phyloP scores from a whole-genome alignment of 78 protist genomes.

The Isochrysis galbana region DNA sequence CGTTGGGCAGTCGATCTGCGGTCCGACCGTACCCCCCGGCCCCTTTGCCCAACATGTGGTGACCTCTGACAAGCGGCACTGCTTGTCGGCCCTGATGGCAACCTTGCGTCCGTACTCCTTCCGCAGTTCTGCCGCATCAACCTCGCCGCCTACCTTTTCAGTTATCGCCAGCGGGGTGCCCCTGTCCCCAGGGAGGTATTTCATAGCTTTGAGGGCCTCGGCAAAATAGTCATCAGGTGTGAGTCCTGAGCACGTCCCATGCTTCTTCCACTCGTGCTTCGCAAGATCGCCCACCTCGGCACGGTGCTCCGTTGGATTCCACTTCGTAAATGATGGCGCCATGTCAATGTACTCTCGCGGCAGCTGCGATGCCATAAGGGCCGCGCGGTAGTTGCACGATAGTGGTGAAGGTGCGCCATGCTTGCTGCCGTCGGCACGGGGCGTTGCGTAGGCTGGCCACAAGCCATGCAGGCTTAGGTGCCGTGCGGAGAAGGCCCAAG shows the following conservation, averaged over 20 bases:
- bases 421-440: background rate
- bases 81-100: background rate
- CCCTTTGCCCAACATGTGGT: background rate
- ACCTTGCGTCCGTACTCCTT: background rate
- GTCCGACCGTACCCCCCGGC: background rate
- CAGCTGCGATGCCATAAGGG: background rate
- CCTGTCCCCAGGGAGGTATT: background rate
- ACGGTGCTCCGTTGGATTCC: background rate
- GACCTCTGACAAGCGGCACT: background rate
- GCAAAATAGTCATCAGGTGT: background rate
- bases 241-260: conserved; percentile 6
- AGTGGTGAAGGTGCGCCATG: background rate
- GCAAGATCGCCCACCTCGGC: background rate
- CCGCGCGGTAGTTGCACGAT: background rate
- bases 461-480: conserved; percentile 14
- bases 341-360: conserved; percentile 24
- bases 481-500: background rate
- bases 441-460: conserved; percentile 1
- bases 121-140: background rate
- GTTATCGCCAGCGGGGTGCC: background rate
- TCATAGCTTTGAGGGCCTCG: background rate
- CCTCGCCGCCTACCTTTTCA: background rate
- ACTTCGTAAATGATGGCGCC: background rate
- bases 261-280: conserved; percentile 32
- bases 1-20: conserved; percentile 19